Percentiles rank a stretch among this genome's conserved stretches.
Evolutionary conservation across 179 eudicot genomes (phyloP).

Genomic region (Heliamphora pulchella): DNA sequence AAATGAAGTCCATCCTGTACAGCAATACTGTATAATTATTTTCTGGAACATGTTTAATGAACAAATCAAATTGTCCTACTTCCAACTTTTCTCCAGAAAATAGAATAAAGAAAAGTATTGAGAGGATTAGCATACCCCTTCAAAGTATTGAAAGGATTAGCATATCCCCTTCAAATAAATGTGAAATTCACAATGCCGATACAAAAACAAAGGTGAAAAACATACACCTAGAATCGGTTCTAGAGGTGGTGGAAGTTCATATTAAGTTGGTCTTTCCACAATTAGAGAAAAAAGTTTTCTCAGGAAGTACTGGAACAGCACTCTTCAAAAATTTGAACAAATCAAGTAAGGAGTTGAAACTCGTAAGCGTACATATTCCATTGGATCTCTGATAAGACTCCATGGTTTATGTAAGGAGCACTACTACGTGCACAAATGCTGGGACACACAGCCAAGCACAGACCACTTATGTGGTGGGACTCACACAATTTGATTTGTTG

Average conservation of each 20-base stretch:
- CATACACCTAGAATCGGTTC: background rate
- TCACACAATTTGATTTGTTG: too few species aligned
- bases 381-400: background rate
- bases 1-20: conserved; percentile 95
- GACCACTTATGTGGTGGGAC: too few species aligned
- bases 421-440: too few species aligned
- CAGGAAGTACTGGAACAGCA: too few species aligned
- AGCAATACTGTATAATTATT: conserved; percentile 10
- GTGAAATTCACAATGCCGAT: background rate
- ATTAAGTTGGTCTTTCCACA: background rate
- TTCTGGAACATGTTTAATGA: background rate
- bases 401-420: background rate
- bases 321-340: conserved; percentile 3
- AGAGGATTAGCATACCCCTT: background rate
- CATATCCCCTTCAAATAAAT: background rate
- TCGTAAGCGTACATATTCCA: background rate
- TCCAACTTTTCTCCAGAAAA: background rate
- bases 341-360: background rate
- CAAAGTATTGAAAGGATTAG: background rate
- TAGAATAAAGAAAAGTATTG: background rate
- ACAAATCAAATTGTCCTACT: background rate
- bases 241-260: background rate
- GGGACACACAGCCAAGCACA: too few species aligned
- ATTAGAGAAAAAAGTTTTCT: background rate
- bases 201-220: too few species aligned